These are phyloP conservation scores for Rhododendron williamsianum DNA, from an alignment of 148 eudicot species.

Conservation along the genomic window DNA sequence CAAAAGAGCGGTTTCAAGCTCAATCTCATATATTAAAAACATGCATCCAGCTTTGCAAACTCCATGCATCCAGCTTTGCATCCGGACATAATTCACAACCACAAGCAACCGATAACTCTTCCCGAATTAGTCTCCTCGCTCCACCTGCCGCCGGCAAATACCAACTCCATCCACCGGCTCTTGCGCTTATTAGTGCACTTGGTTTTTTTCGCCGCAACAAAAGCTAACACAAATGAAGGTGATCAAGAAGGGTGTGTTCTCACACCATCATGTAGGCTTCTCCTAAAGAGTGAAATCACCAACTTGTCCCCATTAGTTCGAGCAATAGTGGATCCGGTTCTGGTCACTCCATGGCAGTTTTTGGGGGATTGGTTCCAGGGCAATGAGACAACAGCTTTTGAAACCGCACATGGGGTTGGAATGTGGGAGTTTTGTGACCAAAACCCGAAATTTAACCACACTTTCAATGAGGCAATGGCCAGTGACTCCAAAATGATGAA, in stretches of 20 bases:
- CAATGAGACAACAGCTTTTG: neutral
- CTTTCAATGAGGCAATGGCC: neutral
- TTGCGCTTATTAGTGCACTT: neutral
- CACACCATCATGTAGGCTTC: slow-evolving; percentile 10
- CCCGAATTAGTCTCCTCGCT: neutral
- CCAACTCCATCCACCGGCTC: neutral
- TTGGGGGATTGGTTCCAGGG: too few species aligned
- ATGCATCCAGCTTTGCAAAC: neutral
- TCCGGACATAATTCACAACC: slow-evolving; percentile 10
- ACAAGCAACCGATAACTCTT: slow-evolving; percentile 1
- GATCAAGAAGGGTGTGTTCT: slow-evolving; percentile 2
- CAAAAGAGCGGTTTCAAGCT: neutral
- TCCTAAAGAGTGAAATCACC: neutral
- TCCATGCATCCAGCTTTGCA: neutral
- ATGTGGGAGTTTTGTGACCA: neutral
- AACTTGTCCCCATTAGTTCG: neutral
- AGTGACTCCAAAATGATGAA: slow-evolving; percentile 2
- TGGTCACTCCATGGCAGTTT: neutral
- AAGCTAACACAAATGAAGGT: neutral
- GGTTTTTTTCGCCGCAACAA: neutral
- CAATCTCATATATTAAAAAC: slow-evolving; percentile 7
- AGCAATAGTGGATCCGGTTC: neutral
- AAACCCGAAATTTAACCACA: neutral
- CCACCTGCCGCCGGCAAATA: neutral
- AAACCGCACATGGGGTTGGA: neutral